Conservation (phyloP, 1,284 basidiomycete genomes). For the Trichosporon sp. region DNA sequence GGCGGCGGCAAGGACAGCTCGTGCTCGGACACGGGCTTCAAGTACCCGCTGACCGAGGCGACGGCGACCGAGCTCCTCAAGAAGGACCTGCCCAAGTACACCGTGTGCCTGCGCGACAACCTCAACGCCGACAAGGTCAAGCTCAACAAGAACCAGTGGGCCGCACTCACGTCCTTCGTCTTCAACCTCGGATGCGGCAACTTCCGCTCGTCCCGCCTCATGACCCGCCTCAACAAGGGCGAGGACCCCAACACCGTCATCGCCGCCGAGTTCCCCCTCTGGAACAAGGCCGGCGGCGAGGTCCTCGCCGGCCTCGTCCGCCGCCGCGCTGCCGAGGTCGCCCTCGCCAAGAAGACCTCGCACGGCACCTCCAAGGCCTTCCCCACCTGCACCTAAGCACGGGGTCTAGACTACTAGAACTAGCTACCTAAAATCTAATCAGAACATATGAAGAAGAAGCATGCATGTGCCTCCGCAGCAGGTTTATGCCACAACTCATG, state of each 20-base stretch:
- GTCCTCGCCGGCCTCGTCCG: constrained; percentile 6
- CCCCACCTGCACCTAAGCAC: constrained; percentile 7
- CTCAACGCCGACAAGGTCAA: background rate
- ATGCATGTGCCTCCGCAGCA: background rate
- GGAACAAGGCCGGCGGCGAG: constrained; percentile 3
- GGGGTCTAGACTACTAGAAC: background rate
- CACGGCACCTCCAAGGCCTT: constrained; percentile 1
- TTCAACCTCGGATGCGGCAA: constrained; percentile 16
- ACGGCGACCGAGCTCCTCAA: constrained; percentile 8
- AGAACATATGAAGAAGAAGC: too few relatives aligned
- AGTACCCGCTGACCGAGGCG: constrained; percentile 8
- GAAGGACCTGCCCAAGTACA: constrained; percentile 11
- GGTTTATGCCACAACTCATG: too few relatives aligned
- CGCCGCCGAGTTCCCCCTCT: constrained; percentile 10
- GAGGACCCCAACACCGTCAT: constrained; percentile 9
- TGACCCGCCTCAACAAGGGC: constrained; percentile 12
- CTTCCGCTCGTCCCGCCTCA: background rate
- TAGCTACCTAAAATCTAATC: too few relatives aligned
- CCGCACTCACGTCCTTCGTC: constrained; percentile 5
- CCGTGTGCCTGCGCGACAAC: constrained; percentile 7
- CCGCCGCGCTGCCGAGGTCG: constrained; percentile 14
- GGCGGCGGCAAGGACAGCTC: background rate
- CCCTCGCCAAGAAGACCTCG: constrained; percentile 6
- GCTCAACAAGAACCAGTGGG: constrained; percentile 20
- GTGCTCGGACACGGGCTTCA: constrained; percentile 7